Percentiles rank a stretch among this genome's conserved stretches.
Evolutionary conservation across 345 rosid genomes (phyloP).

Genomic region (Cochlearia excelsa): DNA sequence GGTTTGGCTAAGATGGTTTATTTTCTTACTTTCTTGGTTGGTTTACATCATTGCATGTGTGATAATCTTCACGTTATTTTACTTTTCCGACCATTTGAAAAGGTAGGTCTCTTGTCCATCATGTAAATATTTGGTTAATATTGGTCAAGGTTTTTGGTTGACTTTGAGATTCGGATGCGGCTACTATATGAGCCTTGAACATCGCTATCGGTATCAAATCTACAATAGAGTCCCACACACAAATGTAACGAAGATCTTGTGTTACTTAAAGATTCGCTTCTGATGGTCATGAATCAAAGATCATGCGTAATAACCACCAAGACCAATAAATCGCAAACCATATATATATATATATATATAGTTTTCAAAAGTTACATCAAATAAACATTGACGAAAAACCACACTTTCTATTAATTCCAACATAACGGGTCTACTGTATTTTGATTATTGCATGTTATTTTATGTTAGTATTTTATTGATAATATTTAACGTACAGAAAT

Average conservation of each 20-base stretch:
- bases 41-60: no score
- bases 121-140: not conserved
- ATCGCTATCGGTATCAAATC: slow-evolving; percentile 27
- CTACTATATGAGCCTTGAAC: slow-evolving; percentile 26
- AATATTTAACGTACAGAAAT: not conserved
- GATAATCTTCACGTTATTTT: no score
- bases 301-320: slow-evolving; percentile 18
- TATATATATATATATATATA: no score
- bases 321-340: slow-evolving; percentile 13
- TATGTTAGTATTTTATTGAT: no score
- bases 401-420: not conserved
- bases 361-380: slow-evolving; percentile 15
- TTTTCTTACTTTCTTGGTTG: no score
- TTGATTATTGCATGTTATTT: not conserved
- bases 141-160: slow-evolving; percentile 23
- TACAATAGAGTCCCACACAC: slow-evolving; percentile 28
- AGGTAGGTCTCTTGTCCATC: no score
- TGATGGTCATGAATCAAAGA: slow-evolving; percentile 24
- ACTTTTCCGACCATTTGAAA: not conserved
- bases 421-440: not conserved
- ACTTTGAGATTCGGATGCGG: slow-evolving; percentile 18
- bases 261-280: slow-evolving; percentile 31
- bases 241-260: slow-evolving; percentile 22
- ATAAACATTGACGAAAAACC: slow-evolving; percentile 9
- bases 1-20: not conserved